phyloP scores from a whole-genome alignment of 1,284 basidiomycete species.

The Xerocomus amazonicus region DNA sequence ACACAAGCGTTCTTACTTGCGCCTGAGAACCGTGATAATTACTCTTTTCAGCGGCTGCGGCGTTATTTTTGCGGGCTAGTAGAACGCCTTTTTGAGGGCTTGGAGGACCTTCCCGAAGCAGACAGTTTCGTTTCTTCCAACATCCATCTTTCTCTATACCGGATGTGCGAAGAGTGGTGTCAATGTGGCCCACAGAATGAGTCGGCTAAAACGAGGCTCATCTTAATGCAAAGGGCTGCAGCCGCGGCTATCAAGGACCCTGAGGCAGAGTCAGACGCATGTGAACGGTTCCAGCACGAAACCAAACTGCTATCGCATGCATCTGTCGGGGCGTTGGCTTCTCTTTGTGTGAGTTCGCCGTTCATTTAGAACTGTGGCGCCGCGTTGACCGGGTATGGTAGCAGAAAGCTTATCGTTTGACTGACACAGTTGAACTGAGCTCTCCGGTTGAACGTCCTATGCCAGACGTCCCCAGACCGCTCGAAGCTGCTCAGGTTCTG shows the following conservation, averaged over 20 bases:
- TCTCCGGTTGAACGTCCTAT: slow-evolving; percentile 59
- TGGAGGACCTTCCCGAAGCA: slow-evolving; percentile 68
- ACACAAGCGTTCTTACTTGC: slow-evolving; percentile 77
- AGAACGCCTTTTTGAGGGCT: slow-evolving; percentile 79
- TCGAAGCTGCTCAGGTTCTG: slow-evolving; percentile 51
- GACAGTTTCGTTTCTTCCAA: slow-evolving; percentile 77
- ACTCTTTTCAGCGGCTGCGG: slow-evolving; percentile 77
- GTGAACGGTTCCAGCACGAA: slow-evolving; percentile 72
- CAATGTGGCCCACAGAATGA: slow-evolving; percentile 78
- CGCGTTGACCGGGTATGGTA: slow-evolving; percentile 28
- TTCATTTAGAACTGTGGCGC: background rate
- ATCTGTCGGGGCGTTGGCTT: slow-evolving; percentile 80
- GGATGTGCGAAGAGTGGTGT: slow-evolving; percentile 93
- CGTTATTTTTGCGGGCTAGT: slow-evolving; percentile 89
- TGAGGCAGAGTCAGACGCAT: slow-evolving; percentile 47
- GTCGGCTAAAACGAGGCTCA: slow-evolving; percentile 67
- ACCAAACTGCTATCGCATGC: slow-evolving; percentile 71
- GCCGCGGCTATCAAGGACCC: slow-evolving; percentile 49
- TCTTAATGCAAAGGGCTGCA: slow-evolving; percentile 71
- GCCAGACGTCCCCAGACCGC: slow-evolving; percentile 48
- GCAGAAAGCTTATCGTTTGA: slow-evolving; percentile 73
- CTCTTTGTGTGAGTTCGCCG: slow-evolving; percentile 68
- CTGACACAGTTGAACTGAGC: slow-evolving; percentile 47
- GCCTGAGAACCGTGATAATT: slow-evolving; percentile 71
- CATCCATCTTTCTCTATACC: slow-evolving; percentile 78